Percentiles rank a stretch among this genome's conserved stretches.
Conservation (phyloP, 139 green algal genomes). For the Parachlorella kessleri region DNA sequence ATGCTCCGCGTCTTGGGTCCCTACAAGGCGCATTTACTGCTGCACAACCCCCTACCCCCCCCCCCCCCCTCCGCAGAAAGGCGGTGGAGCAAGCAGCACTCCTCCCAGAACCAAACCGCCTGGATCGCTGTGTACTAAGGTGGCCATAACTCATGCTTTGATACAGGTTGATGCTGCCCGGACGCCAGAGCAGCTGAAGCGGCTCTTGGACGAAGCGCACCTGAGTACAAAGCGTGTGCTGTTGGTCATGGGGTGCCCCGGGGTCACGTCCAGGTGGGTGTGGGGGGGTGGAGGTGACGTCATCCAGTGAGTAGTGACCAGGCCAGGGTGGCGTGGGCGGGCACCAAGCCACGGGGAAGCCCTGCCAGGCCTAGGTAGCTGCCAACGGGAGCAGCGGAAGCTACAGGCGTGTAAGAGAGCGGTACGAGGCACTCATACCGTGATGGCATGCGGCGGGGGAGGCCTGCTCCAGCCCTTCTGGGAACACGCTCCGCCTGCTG, state of each 20-base stretch:
- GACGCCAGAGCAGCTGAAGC: conserved; percentile 72
- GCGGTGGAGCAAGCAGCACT: not conserved
- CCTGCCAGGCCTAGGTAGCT: no score
- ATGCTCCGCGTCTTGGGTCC: not conserved
- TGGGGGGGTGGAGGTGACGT: not conserved
- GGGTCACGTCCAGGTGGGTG: conserved; percentile 56
- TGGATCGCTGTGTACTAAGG: no score
- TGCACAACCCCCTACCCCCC: not conserved
- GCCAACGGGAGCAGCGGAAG: no score
- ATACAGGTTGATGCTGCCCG: conserved; percentile 76
- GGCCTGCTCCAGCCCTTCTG: no score
- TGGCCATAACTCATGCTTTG: not conserved
- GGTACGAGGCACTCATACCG: not conserved
- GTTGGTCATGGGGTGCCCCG: conserved; percentile 88
- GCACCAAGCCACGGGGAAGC: no score
- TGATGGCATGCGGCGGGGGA: no score
- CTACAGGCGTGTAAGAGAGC: not conserved
- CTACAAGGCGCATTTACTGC: not conserved
- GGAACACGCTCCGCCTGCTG: no score
- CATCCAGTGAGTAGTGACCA: conserved; percentile 12
- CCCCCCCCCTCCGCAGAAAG: not conserved
- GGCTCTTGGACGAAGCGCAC: conserved; percentile 72
- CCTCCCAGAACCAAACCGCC: not conserved
- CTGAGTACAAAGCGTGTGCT: conserved; percentile 67
- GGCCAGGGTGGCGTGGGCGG: conserved; percentile 69